Base-by-base conservation (phyloP, 257 asterid genomes). In the Petunia axillaris region DNA sequence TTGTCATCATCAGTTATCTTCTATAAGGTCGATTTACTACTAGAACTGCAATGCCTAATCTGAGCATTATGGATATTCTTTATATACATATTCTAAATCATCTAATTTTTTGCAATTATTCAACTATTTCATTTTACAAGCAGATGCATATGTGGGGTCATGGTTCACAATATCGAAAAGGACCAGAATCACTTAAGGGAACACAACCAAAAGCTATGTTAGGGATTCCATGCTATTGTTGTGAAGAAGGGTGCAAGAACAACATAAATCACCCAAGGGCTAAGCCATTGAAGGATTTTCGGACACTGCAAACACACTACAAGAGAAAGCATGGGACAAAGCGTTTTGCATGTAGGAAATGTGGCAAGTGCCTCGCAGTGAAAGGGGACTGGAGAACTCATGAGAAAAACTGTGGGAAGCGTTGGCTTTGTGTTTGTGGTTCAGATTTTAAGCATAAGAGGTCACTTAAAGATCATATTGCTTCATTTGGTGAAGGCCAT, bases 121-220 rank as follows among this genome's bases (percentile, higher is more conserved):
- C n/a, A 37, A 13, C n/a, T 1, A 76, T 38, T 16, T 82, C 53
- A 60, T n/a, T 5, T 13, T 57, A n/a, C 52, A 9, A 46, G 73
- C 60, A 92, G 96, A 92, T 92, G 96, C 97, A 92, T 37, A 86
- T 92, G 96, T 92, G 96, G 96, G 96, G 97, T 0, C 96, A 92
- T 6, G 97, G 97, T 4, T 91, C 97, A 5, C 83, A 91, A 43
- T 92, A 81, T 59, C 76, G 97, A 0, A 78, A 91, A 10, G 97
- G 97, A 8, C 88, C 96, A 0, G 92, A 92, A 52, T 91, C 96
- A 0, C 82, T 92, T 8, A 91, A 86, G 81, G 96, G 94, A 80
- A 83, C 85, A 8, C 90, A 89, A 62, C 88, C 91, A 13, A 81
- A 84, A 37, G 90, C 85, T 9, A 89, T 89, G 90, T 35, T 82